Conservation (phyloP, 73 alveolate species). For the Diophrys appendiculata region DNA sequence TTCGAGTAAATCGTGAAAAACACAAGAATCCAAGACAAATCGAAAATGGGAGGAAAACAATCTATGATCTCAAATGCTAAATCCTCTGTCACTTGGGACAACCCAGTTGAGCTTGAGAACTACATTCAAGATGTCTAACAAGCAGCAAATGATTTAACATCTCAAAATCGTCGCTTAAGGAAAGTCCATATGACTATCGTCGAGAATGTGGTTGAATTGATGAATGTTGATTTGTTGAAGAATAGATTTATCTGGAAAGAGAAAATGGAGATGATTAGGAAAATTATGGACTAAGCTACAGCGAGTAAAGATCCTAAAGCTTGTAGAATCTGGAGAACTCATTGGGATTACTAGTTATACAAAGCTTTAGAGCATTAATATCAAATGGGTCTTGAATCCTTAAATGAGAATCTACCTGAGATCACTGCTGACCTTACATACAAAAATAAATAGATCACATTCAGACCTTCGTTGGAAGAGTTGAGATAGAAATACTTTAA, state of each 20-base stretch:
- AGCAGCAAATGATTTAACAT: conserved; percentile 91
- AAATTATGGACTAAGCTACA: conserved; percentile 78
- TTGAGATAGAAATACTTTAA: conserved; percentile 91
- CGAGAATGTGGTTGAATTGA: conserved; percentile 81
- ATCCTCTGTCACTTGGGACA: conserved; percentile 77
- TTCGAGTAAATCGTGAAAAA: conserved; percentile 86
- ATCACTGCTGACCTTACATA: conserved; percentile 96
- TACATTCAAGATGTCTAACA: conserved; percentile 87
- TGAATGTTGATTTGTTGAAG: conserved; percentile 88
- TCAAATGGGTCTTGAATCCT: conserved; percentile 92
- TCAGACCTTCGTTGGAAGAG: conserved; percentile 98
- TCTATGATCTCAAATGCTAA: conserved; percentile 45
- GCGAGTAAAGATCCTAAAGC: conserved; percentile 67
- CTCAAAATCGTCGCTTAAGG: conserved; percentile 93
- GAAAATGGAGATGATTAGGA: conserved; percentile 82
- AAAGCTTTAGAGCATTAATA: conserved; percentile 96
- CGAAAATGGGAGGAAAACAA: conserved; percentile 61
- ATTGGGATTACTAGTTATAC: conserved; percentile 92
- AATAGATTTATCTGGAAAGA: conserved; percentile 95
- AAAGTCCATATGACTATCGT: conserved; percentile 86
- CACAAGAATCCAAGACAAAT: conserved; percentile 72
- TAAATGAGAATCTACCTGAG: conserved; percentile 95
- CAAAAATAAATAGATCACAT: conserved; percentile 79
- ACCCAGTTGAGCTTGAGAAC: conserved; percentile 88
- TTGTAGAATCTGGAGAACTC: conserved; percentile 89